A percentile compares a stretch with the other conserved stretches of the same genome.
These are phyloP conservation scores for Pulveroboletus ravenelii DNA, from an alignment of 768 basidiomycete species.

Conservation along the genomic window DNA sequence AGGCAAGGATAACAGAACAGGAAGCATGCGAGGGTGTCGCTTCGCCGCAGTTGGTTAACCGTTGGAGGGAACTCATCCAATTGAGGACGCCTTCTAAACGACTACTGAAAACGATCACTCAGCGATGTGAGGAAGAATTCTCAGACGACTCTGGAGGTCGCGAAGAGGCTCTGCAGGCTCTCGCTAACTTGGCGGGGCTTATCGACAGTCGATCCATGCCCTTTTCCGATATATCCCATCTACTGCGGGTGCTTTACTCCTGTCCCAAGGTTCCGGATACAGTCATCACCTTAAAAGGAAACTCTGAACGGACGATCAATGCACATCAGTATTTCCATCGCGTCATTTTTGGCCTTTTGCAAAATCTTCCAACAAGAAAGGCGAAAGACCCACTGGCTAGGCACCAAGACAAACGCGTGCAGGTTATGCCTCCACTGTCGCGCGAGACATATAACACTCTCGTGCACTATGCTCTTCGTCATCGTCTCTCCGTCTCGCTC, in stretches of 20 bases:
- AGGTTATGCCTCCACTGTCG: conserved; percentile 33
- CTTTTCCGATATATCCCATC: conserved; percentile 37
- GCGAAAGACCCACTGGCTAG: conserved; percentile 16
- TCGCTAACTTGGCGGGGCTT: conserved; percentile 52
- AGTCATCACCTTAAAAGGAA: conserved; percentile 35
- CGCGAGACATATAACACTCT: conserved; percentile 54
- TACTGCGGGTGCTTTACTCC: conserved; percentile 45
- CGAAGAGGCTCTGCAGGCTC: conserved; percentile 48
- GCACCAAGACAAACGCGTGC: background rate
- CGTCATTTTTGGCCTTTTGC: conserved; percentile 40
- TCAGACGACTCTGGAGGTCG: conserved; percentile 23
- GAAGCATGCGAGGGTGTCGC: conserved; percentile 9
- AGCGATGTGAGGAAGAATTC: conserved; percentile 29
- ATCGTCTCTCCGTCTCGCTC: conserved; percentile 47
- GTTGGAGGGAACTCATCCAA: conserved; percentile 17
- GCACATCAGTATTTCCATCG: conserved; percentile 47
- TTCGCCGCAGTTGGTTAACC: conserved; percentile 13
- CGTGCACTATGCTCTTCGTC: conserved; percentile 60
- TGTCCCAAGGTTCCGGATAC: conserved; percentile 38
- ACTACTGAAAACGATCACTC: conserved; percentile 32
- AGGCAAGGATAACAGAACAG: conserved; percentile 17
- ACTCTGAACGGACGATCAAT: conserved; percentile 27
- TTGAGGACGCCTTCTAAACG: conserved; percentile 24
- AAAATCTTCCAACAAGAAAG: conserved; percentile 27
- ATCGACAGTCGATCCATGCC: conserved; percentile 49